Evolutionary conservation across 2,329 filamentous ascomycete genomes (phyloP), one percentile per base, ranked within the genome.

Genomic region (Talaromyces sp.): DNA sequence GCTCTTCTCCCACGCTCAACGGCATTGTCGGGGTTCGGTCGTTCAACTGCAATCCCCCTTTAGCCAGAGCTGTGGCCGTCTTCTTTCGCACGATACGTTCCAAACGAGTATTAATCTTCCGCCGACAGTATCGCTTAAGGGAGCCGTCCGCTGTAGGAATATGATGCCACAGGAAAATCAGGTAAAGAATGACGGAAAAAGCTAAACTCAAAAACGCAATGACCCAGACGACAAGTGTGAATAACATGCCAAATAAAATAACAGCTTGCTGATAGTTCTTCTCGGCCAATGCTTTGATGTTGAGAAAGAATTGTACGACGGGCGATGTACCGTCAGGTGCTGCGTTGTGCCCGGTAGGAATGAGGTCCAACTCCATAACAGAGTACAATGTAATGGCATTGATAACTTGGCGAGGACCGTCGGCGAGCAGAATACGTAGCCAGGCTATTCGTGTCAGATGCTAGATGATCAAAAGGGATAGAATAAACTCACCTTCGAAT

Each of bases 121-220:
- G 89, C 67, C 91, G 90, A 75, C 95, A 98, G 80, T 96, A 99
- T 31, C 89, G 88, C 5, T 87, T 87, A 35, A 99, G 83, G 8
- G 90, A 89, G 6, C 92, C 92, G 73, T 97, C 93, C 11, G 87
- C 83, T 41, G 86, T 85, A 1, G 93, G 93, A 67, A 99, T 94
- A 79, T 94, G 95, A 77, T 95, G 91, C 86, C 91, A 97, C 6
- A 99, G 84, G 77, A 97, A 99, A 72, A 92, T 86, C 43, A 97
- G 78, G 78, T 96, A 98, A 67, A 96, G 88, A 1, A 96, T 72
- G 25, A 88, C 81, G 0, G 91, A 92, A 10, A 91, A 74, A n/a
- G 94, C 80, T 60, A 98, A 83, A 64, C 81, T 84, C 62, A 98
- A 74, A 6, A 90, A 86, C 0, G 90, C 90, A 70, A 98, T 88